phyloP scores from a whole-genome alignment of 2,329 filamentous ascomycete species.

The Stagonosporopsis vannaccii region DNA sequence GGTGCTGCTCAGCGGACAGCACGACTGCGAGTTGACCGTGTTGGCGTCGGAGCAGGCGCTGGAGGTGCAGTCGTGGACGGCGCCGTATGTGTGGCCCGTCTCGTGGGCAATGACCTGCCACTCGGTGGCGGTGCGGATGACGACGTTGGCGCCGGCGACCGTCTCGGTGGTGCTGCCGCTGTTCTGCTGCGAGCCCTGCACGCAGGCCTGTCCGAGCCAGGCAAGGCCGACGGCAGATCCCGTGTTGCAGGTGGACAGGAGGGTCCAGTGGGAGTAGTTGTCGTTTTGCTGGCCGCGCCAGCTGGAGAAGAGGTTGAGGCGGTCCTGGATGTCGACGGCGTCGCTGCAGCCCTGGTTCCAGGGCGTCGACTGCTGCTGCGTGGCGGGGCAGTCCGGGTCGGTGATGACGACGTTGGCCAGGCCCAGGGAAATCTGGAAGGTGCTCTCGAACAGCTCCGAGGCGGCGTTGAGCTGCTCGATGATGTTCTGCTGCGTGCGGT shows the following conservation, averaged over 20 bases:
- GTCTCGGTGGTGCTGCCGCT: conserved; percentile 66
- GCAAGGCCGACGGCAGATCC: conserved; percentile 87
- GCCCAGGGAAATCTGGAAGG: conserved; percentile 94
- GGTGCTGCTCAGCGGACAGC: conserved; percentile 76
- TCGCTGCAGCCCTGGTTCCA: conserved; percentile 84
- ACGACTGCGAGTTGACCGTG: conserved; percentile 68
- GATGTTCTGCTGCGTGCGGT: conserved; percentile 74
- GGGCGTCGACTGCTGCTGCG: conserved; percentile 69
- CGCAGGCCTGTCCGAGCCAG: conserved; percentile 90
- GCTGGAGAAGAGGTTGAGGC: conserved; percentile 84
- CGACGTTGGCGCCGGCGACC: conserved; percentile 86
- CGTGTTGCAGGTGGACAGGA: conserved; percentile 82
- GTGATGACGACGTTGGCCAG: conserved; percentile 85
- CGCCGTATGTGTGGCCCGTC: conserved; percentile 91
- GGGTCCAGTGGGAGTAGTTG: conserved; percentile 90
- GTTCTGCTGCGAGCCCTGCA: conserved; percentile 60
- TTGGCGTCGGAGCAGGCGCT: conserved; percentile 71
- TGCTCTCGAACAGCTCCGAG: conserved; percentile 84
- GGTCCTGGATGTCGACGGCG: conserved; percentile 70
- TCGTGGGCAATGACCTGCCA: conserved; percentile 98
- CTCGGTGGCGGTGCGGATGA: conserved; percentile 81
- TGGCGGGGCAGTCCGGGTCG: conserved; percentile 75
- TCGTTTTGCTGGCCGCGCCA: conserved; percentile 85
- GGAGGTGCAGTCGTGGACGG: conserved; percentile 87
- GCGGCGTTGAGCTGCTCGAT: conserved; percentile 86